Base-by-base conservation (phyloP, 768 basidiomycete species). In the Auricularia auricula-judae region DNA sequence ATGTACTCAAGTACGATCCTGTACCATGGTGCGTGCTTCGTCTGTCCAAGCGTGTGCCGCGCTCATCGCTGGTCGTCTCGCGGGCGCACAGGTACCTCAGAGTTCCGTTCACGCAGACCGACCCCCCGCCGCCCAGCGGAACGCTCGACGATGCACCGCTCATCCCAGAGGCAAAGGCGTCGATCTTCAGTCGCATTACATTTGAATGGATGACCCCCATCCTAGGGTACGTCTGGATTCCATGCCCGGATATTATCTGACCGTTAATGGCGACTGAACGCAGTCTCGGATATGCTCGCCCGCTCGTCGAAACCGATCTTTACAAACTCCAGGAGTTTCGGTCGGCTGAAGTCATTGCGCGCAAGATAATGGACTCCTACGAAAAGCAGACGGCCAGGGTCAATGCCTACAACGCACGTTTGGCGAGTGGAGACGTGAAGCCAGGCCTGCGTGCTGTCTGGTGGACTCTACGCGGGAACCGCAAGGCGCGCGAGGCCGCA, bases 121-220 rank as follows among this genome's bases (percentile, higher is more conserved):
- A 75, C 12, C 71, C 75, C 4, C 76, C 79, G 2, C 77, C 78
- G 2, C 76, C 87, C 1, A 80, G 77, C 64, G 68, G 69, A 5
- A 86, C 85, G 2, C 72, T 89, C 1, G 81, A 87, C 59, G 85
- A 87, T 64, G 82, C 87, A 2, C 71, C 74, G 1, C 67, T 83
- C 10, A 84, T 85, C 2, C 91, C 91, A 0, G 90, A 93, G 68
- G 79, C 76, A 2, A 80, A 79, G 1, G 90, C 91, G 0, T 78
- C 79, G 44, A 80, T 83, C 72, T 80, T 84, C 66, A 81, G 77
- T 68, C 71, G 82, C 7, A 67, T 91, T 3, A 86, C 84, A 36
- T 95, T 93, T 67, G 73, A 74, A 51, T 94, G 93, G 92, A 79
- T 94, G 29, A 86, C 84, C 2, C 82, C 84, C 3, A 74, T 94